Evolutionary conservation across 345 rosid species (phyloP).

Genomic region (Salix exigua): DNA sequence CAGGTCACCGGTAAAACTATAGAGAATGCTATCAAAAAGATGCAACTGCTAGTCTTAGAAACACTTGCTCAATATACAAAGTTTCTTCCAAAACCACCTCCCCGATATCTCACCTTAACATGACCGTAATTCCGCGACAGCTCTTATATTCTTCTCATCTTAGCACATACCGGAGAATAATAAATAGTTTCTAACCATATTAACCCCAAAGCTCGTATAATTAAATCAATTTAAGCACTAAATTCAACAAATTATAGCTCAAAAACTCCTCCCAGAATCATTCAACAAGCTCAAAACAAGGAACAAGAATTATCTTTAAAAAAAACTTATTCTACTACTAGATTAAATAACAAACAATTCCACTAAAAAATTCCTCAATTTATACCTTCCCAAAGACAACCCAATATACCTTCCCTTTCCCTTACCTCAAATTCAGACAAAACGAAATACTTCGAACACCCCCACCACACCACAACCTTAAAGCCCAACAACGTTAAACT

Average conservation of each 20-base stretch:
- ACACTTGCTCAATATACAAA: background rate
- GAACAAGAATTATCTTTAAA: background rate
- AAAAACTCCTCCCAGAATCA: background rate
- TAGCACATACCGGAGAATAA: background rate
- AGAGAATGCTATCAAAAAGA: background rate
- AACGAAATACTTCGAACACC: background rate
- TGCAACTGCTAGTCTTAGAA: background rate
- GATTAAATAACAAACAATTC: too few relatives aligned
- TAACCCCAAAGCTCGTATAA: background rate
- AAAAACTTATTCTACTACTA: too few relatives aligned
- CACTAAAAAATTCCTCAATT: background rate
- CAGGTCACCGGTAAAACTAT: background rate
- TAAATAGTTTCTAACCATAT: background rate
- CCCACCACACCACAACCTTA: background rate
- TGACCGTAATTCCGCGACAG: background rate
- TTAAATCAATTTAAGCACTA: background rate
- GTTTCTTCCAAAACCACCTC: background rate
- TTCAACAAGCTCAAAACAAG: background rate
- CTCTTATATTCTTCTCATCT: background rate
- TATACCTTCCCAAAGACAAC: background rate
- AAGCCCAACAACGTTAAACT: background rate
- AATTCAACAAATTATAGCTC: background rate
- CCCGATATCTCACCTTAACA: background rate
- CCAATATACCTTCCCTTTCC: background rate
- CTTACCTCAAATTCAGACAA: background rate